Evolutionary conservation across 2,329 filamentous ascomycete genomes (phyloP), one percentile per base, ranked within the genome.

Genomic region (Colletotrichum trifolii): DNA sequence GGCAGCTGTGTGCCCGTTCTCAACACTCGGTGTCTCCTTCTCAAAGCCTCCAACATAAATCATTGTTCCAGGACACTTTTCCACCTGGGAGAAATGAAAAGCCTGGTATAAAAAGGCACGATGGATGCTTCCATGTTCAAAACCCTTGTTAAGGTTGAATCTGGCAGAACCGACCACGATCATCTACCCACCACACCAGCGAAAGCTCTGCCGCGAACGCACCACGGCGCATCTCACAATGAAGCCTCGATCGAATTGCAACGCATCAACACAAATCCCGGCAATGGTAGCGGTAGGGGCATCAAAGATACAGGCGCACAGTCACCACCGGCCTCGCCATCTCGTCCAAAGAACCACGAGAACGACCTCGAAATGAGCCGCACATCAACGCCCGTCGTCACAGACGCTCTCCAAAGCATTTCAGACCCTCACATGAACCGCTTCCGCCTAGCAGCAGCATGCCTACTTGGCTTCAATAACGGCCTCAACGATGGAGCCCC

Each of bases 401-500:
- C 80, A 1, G 80, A 83, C 48, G 75, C 82, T 4, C 73, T 87
- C 38, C 86, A 87, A 53, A 89, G 82, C 67, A 84, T 87, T 64
- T 88, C 82, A 67, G 81, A 87, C 15, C 85, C 86, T 10, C 81
- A 83, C 10, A 91, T 88, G 85, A 94, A 93, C 74, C 88, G 87
- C 66, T 94, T 85, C 78, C 82, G 92, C 39, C 80, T 94, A 34
- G 73, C 89, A 9, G 83, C 87, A 10, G 83, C 85, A 12, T 93
- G 90, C 68, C 72, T 91, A 47, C 85, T 89, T 66, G 90, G 86
- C 64, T 84, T 96, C 66, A 83, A 84, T 2, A 89, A 90, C 70
- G 93, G 92, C 0, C 78, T 96, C 64, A 92, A 87, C 69, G 93
- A 96, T 75, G 87, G 88, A 46, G 89, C 91, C 0, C 87, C 92